These are phyloP conservation scores for Leucogyrophana mollusca DNA, from an alignment of 768 basidiomycete genomes.

Conservation along the genomic window DNA sequence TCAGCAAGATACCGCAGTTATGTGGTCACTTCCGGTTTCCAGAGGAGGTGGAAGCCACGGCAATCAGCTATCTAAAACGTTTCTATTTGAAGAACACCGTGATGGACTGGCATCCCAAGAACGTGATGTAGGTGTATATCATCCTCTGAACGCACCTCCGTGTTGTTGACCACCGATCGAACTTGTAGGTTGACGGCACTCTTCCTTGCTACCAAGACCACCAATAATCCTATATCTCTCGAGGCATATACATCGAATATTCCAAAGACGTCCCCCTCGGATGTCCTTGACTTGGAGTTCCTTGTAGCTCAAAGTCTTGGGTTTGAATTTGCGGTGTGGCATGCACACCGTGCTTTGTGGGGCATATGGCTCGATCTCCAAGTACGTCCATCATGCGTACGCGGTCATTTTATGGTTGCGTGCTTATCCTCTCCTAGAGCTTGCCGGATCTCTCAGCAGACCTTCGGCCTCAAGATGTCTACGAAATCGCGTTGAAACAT, in stretches of 20 bases:
- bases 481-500: slow-evolving; percentile 64
- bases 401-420: not conserved
- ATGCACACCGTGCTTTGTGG: slow-evolving; percentile 85
- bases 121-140: slow-evolving; percentile 78
- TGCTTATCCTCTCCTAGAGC: slow-evolving; percentile 40
- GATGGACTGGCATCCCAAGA: slow-evolving; percentile 99
- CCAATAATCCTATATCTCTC: slow-evolving; percentile 89
- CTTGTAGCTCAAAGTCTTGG: slow-evolving; percentile 90
- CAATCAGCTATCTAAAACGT: slow-evolving; percentile 87
- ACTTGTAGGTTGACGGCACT: slow-evolving; percentile 83
- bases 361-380: slow-evolving; percentile 88
- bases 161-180: not conserved
- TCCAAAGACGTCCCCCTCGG: slow-evolving; percentile 73
- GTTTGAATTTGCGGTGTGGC: slow-evolving; percentile 95
- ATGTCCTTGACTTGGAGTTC: slow-evolving; percentile 94
- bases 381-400: slow-evolving; percentile 39
- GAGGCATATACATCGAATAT: slow-evolving; percentile 84
- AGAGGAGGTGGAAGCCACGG: slow-evolving; percentile 92
- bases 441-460: slow-evolving; percentile 51
- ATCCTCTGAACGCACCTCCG: not conserved
- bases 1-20: slow-evolving; percentile 80
- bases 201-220: slow-evolving; percentile 95
- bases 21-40: slow-evolving; percentile 86
- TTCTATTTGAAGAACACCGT: slow-evolving; percentile 98
- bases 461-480: slow-evolving; percentile 48